These are phyloP conservation scores for Botrytis fabae DNA, from an alignment of 2,329 filamentous ascomycete genomes.

Conservation along the genomic window DNA sequence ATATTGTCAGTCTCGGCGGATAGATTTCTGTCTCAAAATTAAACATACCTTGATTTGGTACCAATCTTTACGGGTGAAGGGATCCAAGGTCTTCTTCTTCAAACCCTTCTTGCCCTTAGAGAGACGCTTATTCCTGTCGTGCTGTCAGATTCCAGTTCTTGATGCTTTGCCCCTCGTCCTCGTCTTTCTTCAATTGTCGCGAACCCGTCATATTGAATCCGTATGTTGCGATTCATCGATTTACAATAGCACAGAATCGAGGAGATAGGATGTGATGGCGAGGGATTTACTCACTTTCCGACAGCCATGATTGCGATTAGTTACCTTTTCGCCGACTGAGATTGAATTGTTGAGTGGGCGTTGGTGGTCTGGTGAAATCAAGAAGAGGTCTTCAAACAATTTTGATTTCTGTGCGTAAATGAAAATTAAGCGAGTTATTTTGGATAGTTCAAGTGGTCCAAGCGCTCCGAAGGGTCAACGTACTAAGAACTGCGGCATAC, in stretches of 20 bases:
- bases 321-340: constrained; percentile 38
- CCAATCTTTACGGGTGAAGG: constrained; percentile 99
- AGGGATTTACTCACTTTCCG: constrained; percentile 63
- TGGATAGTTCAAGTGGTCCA: constrained; percentile 6
- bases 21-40: constrained; percentile 18
- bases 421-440: constrained; percentile 22
- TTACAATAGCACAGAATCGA: constrained; percentile 9
- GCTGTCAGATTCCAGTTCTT: constrained; percentile 36
- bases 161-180: constrained; percentile 31
- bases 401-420: constrained; percentile 22
- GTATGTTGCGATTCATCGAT: constrained; percentile 16
- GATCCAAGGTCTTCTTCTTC: constrained; percentile 98
- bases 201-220: not conserved
- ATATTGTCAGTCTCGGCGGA: constrained; percentile 35
- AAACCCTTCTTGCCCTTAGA: constrained; percentile 99
- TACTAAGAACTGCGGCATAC: not conserved
- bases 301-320: constrained; percentile 74
- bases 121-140: constrained; percentile 94
- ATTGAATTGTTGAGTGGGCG: constrained; percentile 25
- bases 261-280: constrained; percentile 12
- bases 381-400: constrained; percentile 14
- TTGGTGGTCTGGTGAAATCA: constrained; percentile 24
- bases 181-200: constrained; percentile 21
- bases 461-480: constrained; percentile 6
- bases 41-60: constrained; percentile 85